Evolutionary conservation across 1,139 yeast species (phyloP), one percentile per base, ranked within the genome.

Genomic region (Fermentozyma sake): DNA sequence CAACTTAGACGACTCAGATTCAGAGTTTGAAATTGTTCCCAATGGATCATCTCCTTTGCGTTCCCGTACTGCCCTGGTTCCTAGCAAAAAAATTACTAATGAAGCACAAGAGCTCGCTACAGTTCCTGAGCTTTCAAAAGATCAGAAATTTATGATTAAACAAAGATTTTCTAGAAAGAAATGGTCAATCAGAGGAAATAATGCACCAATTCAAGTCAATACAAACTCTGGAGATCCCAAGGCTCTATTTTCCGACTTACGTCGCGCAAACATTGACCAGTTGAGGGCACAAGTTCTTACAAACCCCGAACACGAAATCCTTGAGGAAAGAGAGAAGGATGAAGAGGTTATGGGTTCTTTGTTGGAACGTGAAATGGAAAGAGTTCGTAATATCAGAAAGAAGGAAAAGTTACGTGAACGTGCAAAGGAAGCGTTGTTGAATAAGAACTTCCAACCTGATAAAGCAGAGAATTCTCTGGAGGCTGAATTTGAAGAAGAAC

Each of bases 341-440:
- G 69, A 62, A 26, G 68, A 62, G 28, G 52, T 58, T 13, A 61
- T 62, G 68, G 68, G 67, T 3, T 52, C 61, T 59, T 40, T 80
- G 24, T 59, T 80, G 38, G 86, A 80, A 39, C 66, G 73, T 33
- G 89, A 81, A 45, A 66, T 76, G 42, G 71, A 70, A 37, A 60
- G 79, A 37, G 72, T 61, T 17, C 55, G 75, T 42, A 63, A 59
- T 28, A 62, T 72, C 17, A 61, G 79, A 32, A 70, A 65, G 41
- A 67, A 64, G 31, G 84, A 74, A 32, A 64, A 69, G 35, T 35
- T 59, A 19, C 50, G 52, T 29, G 70, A 63, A 35, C 56, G 46
- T 31, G 70, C 69, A 2, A 58, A 55, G 29, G 33, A 44, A 29
- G 67, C 65, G 2, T 46, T 60, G 28, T 28, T 50, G 15, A 14